Evolutionary conservation across 176 grass and related monocot genomes (phyloP).

Genomic region (Themeda triandra): DNA sequence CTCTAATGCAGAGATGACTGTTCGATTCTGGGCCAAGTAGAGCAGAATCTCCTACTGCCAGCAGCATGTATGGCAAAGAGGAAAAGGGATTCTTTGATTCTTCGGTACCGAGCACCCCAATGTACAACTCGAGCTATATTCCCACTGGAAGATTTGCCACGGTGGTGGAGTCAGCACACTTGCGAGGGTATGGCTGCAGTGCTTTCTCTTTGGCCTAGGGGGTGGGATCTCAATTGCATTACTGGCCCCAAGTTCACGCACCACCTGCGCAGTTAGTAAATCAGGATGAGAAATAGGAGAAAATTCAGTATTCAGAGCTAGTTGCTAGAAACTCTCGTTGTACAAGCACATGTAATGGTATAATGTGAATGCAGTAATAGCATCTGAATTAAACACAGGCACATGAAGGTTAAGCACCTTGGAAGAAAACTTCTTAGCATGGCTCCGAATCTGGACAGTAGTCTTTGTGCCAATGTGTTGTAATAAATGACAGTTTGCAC

Average conservation of each 20-base stretch:
- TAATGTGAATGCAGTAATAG: neutral
- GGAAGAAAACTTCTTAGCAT: slow-evolving; percentile 98
- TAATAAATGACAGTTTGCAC: slow-evolving; percentile 52
- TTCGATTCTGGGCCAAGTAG: slow-evolving; percentile 67
- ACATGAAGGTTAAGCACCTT: slow-evolving; percentile 56
- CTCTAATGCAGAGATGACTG: slow-evolving; percentile 53
- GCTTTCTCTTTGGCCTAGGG: slow-evolving; percentile 90
- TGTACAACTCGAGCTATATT: too few relatives aligned
- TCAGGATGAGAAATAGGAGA: neutral
- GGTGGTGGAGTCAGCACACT: slow-evolving; percentile 25
- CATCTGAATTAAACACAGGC: slow-evolving; percentile 6
- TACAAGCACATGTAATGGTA: neutral
- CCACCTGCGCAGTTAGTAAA: slow-evolving; percentile 41
- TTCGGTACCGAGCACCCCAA: slow-evolving; percentile 74
- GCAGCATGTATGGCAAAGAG: slow-evolving; percentile 47
- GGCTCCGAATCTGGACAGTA: slow-evolving; percentile 92
- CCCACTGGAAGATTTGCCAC: neutral
- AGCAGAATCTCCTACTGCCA: slow-evolving; percentile 51
- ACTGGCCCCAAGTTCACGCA: slow-evolving; percentile 31
- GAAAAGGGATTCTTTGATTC: slow-evolving; percentile 74
- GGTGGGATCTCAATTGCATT: slow-evolving; percentile 76
- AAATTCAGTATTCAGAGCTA: neutral
- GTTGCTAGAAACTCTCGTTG: neutral
- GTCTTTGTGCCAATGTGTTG: slow-evolving; percentile 96
- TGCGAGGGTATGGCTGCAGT: slow-evolving; percentile 90